phyloP scores from a whole-genome alignment of 306 rosid species.

The Quercus suber region DNA sequence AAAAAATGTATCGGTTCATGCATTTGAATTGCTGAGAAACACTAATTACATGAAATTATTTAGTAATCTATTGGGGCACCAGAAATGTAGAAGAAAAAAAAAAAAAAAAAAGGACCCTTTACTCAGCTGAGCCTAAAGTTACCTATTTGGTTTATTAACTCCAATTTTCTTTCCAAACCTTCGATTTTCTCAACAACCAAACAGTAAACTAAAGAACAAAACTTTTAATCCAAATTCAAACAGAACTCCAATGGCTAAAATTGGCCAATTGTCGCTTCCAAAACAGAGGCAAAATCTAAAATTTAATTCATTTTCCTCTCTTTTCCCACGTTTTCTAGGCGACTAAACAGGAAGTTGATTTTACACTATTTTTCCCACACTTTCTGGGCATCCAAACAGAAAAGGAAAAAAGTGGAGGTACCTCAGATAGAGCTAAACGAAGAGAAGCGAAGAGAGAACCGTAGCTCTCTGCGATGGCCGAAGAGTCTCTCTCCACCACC shows the following conservation, averaged over 20 bases:
- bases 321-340: constrained; percentile 8
- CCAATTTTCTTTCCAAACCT: not conserved
- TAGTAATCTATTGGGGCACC: not conserved
- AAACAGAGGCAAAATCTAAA: not conserved
- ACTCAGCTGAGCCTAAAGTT: not conserved
- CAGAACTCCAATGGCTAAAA: not conserved
- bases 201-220: not conserved
- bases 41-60: not conserved
- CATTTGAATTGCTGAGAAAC: not conserved
- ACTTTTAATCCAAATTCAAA: not conserved
- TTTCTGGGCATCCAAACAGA: constrained; percentile 12
- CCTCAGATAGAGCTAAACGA: constrained; percentile 71
- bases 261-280: not conserved
- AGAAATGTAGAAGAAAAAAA: not conserved
- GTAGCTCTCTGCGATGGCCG: constrained; percentile 76
- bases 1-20: too few species aligned
- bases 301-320: not conserved
- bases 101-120: not conserved
- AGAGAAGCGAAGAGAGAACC: constrained; percentile 76
- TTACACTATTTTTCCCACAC: not conserved
- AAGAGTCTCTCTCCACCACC: constrained; percentile 73
- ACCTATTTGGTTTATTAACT: not conserved
- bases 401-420: not conserved
- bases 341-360: not conserved
- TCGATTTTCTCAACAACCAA: not conserved